Conservation (phyloP, 169 alveolate species). For the Sarcocystis neurona region DNA sequence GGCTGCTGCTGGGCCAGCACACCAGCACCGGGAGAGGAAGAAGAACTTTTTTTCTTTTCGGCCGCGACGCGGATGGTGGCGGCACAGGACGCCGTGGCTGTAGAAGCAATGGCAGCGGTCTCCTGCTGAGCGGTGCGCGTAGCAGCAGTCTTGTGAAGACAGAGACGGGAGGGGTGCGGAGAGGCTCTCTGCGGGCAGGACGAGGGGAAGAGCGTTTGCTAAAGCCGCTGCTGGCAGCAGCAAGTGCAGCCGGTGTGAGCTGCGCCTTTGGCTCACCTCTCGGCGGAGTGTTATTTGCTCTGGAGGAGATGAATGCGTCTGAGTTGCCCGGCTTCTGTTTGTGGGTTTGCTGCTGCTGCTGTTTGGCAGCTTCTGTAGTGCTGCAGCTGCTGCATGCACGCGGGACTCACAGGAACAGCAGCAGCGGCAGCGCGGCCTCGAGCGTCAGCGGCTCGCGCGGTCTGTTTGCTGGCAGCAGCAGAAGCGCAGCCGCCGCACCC, state of each 20-base stretch:
- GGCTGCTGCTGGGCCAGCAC: no score
- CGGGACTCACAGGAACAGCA: background rate
- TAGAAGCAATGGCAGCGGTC: background rate
- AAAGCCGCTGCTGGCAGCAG: slow-evolving; percentile 45
- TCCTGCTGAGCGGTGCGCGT: background rate
- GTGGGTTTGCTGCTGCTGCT: slow-evolving; percentile 72
- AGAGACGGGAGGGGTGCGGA: background rate
- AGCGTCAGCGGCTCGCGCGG: background rate
- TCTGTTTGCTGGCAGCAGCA: background rate
- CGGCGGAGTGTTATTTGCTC: slow-evolving; percentile 79
- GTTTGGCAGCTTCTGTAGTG: slow-evolving; percentile 64
- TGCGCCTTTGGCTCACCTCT: slow-evolving; percentile 80
- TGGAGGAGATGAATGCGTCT: slow-evolving; percentile 71
- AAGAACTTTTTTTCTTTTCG: no score
- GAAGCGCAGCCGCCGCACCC: background rate
- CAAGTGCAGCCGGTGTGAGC: slow-evolving; percentile 65
- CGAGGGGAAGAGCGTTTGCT: background rate
- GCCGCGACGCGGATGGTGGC: no score
- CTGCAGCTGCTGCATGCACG: slow-evolving; percentile 28
- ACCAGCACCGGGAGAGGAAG: no score
- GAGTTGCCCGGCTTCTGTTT: slow-evolving; percentile 65
- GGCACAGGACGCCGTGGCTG: background rate
- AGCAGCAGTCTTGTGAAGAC: background rate
- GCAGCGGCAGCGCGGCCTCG: background rate
- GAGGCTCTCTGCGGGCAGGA: no score